phyloP scores from a whole-genome alignment of 1,284 basidiomycete genomes.

The Malassezia caprae region DNA sequence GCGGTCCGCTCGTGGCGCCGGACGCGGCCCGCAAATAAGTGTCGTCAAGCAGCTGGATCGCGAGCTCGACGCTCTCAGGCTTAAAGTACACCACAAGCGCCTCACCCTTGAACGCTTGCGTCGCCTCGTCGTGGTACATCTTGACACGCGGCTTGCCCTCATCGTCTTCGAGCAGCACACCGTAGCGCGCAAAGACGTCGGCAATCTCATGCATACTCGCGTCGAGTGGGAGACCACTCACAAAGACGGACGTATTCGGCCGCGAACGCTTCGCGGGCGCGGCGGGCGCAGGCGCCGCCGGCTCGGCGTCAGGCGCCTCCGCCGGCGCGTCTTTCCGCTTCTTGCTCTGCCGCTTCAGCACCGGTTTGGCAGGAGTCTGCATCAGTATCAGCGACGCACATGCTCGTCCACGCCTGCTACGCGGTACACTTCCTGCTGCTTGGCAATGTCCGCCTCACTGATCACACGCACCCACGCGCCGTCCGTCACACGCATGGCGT shows the following conservation, averaged over 20 bases:
- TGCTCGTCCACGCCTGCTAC: slow-evolving; percentile 80
- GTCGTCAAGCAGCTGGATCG: slow-evolving; percentile 78
- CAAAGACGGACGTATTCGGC: slow-evolving; percentile 68
- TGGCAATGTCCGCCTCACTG: slow-evolving; percentile 68
- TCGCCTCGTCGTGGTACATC: slow-evolving; percentile 65
- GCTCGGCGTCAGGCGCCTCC: neutral
- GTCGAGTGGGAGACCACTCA: slow-evolving; percentile 72
- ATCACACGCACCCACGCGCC: slow-evolving; percentile 39
- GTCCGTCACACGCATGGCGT: slow-evolving; percentile 5
- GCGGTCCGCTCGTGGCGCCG: slow-evolving; percentile 51
- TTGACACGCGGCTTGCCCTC: slow-evolving; percentile 78
- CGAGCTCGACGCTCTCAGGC: slow-evolving; percentile 80
- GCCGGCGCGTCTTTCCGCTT: slow-evolving; percentile 13
- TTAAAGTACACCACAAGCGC: slow-evolving; percentile 95
- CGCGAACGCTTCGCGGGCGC: slow-evolving; percentile 20
- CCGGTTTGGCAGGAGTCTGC: slow-evolving; percentile 21
- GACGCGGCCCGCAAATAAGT: slow-evolving; percentile 80
- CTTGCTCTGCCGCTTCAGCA: slow-evolving; percentile 13
- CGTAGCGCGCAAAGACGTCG: slow-evolving; percentile 75
- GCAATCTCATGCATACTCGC: slow-evolving; percentile 66
- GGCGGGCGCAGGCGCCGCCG: neutral
- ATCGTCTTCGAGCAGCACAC: slow-evolving; percentile 83
- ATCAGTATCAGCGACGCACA: slow-evolving; percentile 51
- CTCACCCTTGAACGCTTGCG: slow-evolving; percentile 86
- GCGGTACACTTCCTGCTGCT: slow-evolving; percentile 85